Percentiles rank a stretch among this genome's conserved stretches.
Conservation (phyloP, 140 eudicot species). For the Artemisia princeps region DNA sequence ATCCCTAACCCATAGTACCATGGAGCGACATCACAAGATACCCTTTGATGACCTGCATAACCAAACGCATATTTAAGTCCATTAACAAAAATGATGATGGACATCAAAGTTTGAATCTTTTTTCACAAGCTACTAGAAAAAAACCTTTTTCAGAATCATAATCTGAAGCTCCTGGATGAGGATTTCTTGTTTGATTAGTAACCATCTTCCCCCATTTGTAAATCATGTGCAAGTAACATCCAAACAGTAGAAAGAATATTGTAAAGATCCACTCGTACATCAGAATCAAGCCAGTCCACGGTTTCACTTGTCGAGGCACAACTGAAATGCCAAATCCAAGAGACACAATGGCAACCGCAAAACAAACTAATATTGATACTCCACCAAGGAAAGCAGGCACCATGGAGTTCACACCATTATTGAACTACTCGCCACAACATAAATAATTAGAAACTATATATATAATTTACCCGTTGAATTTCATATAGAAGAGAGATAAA, state of each 20-base stretch:
- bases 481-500: not conserved
- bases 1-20: conserved; percentile 68
- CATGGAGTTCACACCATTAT: conserved; percentile 47
- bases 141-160: conserved; percentile 78
- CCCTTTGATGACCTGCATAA: conserved; percentile 67
- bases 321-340: conserved; percentile 60
- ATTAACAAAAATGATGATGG: not conserved
- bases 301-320: conserved; percentile 84
- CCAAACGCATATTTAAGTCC: conserved; percentile 10
- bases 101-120: not conserved
- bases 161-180: conserved; percentile 50
- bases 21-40: conserved; percentile 59
- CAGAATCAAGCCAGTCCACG: conserved; percentile 85
- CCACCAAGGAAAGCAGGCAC: conserved; percentile 67
- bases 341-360: conserved; percentile 51
- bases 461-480: not conserved
- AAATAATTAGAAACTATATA: not conserved
- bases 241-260: conserved; percentile 60
- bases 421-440: conserved; percentile 31
- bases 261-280: conserved; percentile 91
- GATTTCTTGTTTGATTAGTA: conserved; percentile 45
- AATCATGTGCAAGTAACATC: conserved; percentile 60
- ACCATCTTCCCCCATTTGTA: conserved; percentile 68
- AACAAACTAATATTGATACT: conserved; percentile 53
- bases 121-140: not conserved